Percentiles rank a stretch among this genome's conserved stretches.
Evolutionary conservation across 2,329 filamentous ascomycete genomes (phyloP).

Genomic region (Epichloe sp.): DNA sequence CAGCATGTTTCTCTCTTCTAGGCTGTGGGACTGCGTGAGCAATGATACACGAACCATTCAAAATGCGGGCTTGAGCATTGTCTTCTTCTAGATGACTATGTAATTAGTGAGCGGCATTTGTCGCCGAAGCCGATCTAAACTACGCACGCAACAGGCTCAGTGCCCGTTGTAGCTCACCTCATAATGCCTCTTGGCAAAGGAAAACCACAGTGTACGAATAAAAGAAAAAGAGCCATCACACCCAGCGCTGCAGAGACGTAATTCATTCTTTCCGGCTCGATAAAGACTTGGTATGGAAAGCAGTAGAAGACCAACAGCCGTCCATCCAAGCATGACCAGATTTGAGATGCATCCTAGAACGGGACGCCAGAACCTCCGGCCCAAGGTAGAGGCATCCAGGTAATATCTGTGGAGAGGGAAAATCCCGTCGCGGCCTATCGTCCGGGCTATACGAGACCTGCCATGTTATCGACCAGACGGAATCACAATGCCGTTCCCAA

Average conservation of each 20-base stretch:
- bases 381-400: constrained; percentile 8
- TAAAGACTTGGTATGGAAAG: constrained; percentile 14
- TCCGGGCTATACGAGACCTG: constrained; percentile 13
- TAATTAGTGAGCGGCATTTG: no score
- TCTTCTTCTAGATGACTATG: no score
- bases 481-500: constrained; percentile 3
- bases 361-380: constrained; percentile 15
- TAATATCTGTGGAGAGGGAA: no score
- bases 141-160: constrained; percentile 1
- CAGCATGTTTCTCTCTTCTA: no score
- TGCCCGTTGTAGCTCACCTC: constrained; percentile 8
- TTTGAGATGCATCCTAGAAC: constrained; percentile 14
- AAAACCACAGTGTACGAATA: constrained; percentile 10
- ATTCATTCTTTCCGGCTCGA: constrained; percentile 13
- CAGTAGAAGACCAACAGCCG: constrained; percentile 14
- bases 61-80: no score
- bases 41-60: no score
- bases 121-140: not conserved
- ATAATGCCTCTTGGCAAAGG: constrained; percentile 12
- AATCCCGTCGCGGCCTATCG: no score
- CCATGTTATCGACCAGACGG: constrained; percentile 17
- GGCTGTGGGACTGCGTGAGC: no score
- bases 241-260: constrained; percentile 13
- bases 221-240: constrained; percentile 7
- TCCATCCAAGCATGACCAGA: constrained; percentile 13